Conservation (phyloP, 305 asterid genomes). For the Solanum hybrid region DNA sequence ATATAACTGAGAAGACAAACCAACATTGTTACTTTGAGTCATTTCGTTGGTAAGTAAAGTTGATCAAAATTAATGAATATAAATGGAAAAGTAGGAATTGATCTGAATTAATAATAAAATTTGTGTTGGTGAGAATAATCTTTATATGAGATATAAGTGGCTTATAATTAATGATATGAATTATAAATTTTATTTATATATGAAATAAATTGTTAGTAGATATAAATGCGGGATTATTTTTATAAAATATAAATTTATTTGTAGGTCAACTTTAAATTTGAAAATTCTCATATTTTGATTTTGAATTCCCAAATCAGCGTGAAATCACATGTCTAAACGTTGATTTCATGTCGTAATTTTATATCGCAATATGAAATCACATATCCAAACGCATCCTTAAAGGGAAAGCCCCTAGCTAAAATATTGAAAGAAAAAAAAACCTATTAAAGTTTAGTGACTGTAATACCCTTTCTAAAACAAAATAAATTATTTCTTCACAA, state of each 20-base stretch:
- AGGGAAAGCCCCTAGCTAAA: neutral
- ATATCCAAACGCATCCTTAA: neutral
- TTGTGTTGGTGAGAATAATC: no score
- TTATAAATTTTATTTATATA: no score
- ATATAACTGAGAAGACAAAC: no score
- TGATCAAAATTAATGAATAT: no score
- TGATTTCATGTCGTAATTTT: neutral
- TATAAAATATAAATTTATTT: no score
- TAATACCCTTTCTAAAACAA: neutral
- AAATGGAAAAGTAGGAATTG: no score
- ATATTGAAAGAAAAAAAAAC: neutral
- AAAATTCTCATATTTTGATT: neutral
- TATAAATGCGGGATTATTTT: no score
- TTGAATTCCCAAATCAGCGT: neutral
- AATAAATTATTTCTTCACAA: neutral
- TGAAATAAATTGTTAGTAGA: neutral
- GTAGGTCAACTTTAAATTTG: neutral
- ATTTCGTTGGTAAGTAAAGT: no score
- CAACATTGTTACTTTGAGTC: no score
- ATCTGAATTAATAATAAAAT: no score
- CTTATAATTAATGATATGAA: neutral
- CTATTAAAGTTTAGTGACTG: neutral
- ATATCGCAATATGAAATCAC: no score
- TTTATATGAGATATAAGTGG: neutral
- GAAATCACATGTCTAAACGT: neutral